phyloP scores from a whole-genome alignment of 441 rosid genomes.

The Melianthus villosus region DNA sequence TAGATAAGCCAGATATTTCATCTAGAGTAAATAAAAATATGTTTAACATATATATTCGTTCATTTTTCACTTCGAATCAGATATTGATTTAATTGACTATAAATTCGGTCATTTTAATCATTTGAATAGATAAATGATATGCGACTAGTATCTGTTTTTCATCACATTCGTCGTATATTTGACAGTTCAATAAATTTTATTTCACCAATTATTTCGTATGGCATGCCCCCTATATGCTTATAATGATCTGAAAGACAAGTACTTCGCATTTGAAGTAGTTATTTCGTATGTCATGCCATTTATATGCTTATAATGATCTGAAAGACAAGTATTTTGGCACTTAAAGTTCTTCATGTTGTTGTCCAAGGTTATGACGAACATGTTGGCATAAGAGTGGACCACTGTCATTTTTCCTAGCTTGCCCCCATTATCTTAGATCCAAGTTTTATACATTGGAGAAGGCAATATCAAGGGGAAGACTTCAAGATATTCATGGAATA shows the following conservation, averaged over 20 bases:
- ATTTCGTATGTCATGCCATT: slow-evolving; percentile 41
- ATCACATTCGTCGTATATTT: too few relatives aligned
- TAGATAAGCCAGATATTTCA: too few relatives aligned
- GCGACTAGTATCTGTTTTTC: too few relatives aligned
- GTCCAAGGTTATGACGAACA: slow-evolving; percentile 43
- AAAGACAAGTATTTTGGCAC: slow-evolving; percentile 28
- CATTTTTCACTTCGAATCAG: too few relatives aligned
- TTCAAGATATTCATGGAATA: slow-evolving; percentile 36
- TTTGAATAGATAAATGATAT: too few relatives aligned
- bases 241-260: slow-evolving; percentile 18
- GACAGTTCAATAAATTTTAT: too few relatives aligned
- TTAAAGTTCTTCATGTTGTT: slow-evolving; percentile 39
- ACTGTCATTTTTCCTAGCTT: slow-evolving; percentile 29
- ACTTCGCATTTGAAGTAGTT: slow-evolving; percentile 41
- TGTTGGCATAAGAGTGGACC: slow-evolving; percentile 46
- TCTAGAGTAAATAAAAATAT: too few relatives aligned
- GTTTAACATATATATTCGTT: too few relatives aligned
- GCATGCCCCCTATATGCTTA: slow-evolving; percentile 25
- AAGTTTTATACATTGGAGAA: slow-evolving; percentile 37
- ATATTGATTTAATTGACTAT: too few relatives aligned
- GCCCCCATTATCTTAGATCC: slow-evolving; percentile 32
- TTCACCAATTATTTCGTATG: slow-evolving; percentile 53
- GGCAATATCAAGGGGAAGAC: slow-evolving; percentile 37
- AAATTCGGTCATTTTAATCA: too few relatives aligned
- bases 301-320: slow-evolving; percentile 15